Evolutionary conservation across 352 stramenopile genomes (phyloP).

Genomic region (Hyaloperonospora arabidopsidis): DNA sequence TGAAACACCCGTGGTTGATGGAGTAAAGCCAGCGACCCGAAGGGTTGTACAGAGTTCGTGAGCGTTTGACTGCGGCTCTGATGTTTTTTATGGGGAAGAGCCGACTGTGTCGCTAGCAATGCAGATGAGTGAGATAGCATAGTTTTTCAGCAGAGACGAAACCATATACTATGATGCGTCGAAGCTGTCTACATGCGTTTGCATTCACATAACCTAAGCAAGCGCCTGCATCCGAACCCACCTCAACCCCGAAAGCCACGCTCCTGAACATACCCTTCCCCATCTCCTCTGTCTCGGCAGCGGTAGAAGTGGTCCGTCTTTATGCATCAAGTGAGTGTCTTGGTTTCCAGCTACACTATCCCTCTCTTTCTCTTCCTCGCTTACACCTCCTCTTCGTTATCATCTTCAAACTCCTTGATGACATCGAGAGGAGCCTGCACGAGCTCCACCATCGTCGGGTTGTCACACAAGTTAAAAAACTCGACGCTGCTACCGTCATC

Average conservation of each 20-base stretch:
- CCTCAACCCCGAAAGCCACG: no score
- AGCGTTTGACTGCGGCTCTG: conserved; percentile 9
- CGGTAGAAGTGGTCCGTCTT: not conserved
- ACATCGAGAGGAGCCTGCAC: conserved; percentile 71
- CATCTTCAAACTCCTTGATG: conserved; percentile 66
- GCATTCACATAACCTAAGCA: no score
- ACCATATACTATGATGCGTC: conserved; percentile 26
- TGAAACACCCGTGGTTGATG: conserved; percentile 69
- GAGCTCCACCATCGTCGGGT: conserved; percentile 71
- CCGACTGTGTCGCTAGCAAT: conserved; percentile 2
- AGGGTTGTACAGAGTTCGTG: conserved; percentile 10
- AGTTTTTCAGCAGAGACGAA: conserved; percentile 28
- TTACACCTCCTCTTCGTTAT: conserved; percentile 24
- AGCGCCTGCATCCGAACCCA: no score
- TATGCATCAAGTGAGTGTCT: not conserved
- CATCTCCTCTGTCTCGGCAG: no score
- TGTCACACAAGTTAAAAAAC: conserved; percentile 82
- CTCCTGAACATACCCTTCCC: no score
- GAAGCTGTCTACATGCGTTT: no score
- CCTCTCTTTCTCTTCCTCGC: not conserved
- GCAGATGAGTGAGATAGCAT: conserved; percentile 18
- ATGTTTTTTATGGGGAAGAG: conserved; percentile 6
- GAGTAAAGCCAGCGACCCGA: conserved; percentile 17
- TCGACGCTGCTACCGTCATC: conserved; percentile 56
- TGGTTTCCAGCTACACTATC: not conserved